Evolutionary conservation across 2,329 filamentous ascomycete species (phyloP).

Genomic region (Lecanosticta acicola): DNA sequence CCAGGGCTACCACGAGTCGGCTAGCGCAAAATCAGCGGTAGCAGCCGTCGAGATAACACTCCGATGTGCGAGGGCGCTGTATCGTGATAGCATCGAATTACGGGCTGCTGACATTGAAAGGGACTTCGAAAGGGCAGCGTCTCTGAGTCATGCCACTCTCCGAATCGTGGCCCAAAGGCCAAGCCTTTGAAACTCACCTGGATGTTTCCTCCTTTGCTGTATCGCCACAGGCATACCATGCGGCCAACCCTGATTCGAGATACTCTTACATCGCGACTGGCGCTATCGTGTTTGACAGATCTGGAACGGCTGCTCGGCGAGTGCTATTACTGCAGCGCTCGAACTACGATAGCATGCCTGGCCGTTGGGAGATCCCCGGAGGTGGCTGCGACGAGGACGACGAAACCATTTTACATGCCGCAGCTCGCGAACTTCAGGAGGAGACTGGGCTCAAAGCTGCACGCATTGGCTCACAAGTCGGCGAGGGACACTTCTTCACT

Average conservation of each 20-base stretch:
- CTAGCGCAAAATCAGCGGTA: no score
- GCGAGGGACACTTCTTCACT: conserved; percentile 6
- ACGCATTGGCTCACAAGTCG: conserved; percentile 20
- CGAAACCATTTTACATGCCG: conserved; percentile 38
- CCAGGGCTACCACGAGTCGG: no score
- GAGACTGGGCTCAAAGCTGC: conserved; percentile 40
- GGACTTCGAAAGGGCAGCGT: no score
- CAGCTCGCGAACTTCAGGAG: conserved; percentile 47
- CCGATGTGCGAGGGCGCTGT: no score
- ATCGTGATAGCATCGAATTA: no score
- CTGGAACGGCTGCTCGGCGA: background rate
- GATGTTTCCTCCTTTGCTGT: no score
- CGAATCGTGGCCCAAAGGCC: no score
- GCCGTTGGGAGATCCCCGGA: conserved; percentile 47
- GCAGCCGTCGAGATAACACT: no score
- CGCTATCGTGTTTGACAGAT: background rate
- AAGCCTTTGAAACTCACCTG: no score
- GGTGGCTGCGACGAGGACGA: conserved; percentile 45
- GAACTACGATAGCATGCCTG: conserved; percentile 33
- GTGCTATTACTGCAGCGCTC: conserved; percentile 48
- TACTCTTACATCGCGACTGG: background rate
- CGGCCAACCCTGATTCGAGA: background rate
- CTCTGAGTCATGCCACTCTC: no score
- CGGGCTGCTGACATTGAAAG: no score
- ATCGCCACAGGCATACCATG: background rate